These are phyloP conservation scores for Apiotrichum porosum DNA, from an alignment of 1,284 basidiomycete genomes.

Conservation along the genomic window DNA sequence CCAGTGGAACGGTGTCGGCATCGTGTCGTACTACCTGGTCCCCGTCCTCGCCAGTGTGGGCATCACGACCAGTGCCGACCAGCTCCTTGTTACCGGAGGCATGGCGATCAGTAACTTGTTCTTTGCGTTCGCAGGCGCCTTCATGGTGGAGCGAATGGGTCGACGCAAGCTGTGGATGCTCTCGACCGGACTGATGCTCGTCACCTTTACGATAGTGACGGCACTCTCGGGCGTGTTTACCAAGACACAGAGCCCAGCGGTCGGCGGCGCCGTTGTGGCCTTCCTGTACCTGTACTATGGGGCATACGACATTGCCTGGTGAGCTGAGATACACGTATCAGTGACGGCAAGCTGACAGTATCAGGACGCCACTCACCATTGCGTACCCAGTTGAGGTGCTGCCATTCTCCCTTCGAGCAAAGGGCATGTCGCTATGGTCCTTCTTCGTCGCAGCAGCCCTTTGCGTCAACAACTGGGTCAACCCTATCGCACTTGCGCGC, in stretches of 20 bases:
- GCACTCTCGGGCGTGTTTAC: conserved; percentile 2
- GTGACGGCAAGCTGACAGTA: too few species aligned
- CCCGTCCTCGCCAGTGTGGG: conserved; percentile 16
- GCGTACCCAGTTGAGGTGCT: conserved; percentile 19
- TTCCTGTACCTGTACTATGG: conserved; percentile 20
- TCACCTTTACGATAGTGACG: conserved; percentile 12
- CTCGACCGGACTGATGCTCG: conserved; percentile 19
- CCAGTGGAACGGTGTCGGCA: neutral
- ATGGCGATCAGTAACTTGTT: conserved; percentile 14
- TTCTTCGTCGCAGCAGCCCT: conserved; percentile 1
- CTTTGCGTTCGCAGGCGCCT: neutral
- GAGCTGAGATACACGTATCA: too few species aligned
- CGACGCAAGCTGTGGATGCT: conserved; percentile 15
- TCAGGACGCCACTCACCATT: conserved; percentile 11
- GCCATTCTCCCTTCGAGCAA: conserved; percentile 13
- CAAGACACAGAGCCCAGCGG: conserved; percentile 2
- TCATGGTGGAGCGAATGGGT: conserved; percentile 9
- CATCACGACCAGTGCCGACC: conserved; percentile 6
- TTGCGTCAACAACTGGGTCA: conserved; percentile 19
- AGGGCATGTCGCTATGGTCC: conserved; percentile 13
- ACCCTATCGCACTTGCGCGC: conserved; percentile 21
- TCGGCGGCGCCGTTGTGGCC: conserved; percentile 11
- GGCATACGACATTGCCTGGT: conserved; percentile 14
- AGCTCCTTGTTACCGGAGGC: conserved; percentile 10
- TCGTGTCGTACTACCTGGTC: conserved; percentile 17